Evolutionary conservation across 1,284 basidiomycete species (phyloP).

Genomic region (Serendipita sp.): DNA sequence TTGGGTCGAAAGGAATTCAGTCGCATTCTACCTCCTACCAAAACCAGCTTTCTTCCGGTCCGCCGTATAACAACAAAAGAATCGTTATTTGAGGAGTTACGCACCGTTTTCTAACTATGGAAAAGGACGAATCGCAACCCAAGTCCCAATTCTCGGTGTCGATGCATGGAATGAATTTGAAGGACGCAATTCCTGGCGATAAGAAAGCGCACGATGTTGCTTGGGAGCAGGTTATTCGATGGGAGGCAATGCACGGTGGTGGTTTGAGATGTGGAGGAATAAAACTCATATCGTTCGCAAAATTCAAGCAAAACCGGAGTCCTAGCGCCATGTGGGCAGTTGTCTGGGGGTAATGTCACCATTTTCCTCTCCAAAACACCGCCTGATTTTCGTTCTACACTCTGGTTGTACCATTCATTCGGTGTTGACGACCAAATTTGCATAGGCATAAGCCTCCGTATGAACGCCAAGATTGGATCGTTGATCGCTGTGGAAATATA

Average conservation of each 20-base stretch:
- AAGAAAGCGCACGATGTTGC: background rate
- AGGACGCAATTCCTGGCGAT: constrained; percentile 4
- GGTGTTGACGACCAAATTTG: background rate
- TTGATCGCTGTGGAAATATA: background rate
- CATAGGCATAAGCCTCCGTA: constrained; percentile 5
- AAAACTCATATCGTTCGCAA: background rate
- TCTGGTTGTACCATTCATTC: background rate
- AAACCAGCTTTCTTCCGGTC: no score
- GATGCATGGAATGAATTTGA: background rate
- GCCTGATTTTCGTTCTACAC: background rate
- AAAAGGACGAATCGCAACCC: background rate
- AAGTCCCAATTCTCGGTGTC: background rate
- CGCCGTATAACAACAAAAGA: no score
- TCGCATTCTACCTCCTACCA: no score
- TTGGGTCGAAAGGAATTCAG: no score
- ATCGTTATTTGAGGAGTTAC: background rate
- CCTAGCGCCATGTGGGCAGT: constrained; percentile 6
- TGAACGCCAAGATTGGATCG: constrained; percentile 2
- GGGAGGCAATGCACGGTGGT: constrained; percentile 5
- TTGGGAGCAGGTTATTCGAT: constrained; percentile 2
- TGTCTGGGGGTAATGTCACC: background rate
- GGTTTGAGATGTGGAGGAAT: constrained; percentile 3
- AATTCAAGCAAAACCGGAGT: constrained; percentile 3
- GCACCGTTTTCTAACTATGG: background rate
- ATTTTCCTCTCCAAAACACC: no score